Conservation (phyloP, 2,329 filamentous ascomycete genomes). For the Xylariaceae sp. region DNA sequence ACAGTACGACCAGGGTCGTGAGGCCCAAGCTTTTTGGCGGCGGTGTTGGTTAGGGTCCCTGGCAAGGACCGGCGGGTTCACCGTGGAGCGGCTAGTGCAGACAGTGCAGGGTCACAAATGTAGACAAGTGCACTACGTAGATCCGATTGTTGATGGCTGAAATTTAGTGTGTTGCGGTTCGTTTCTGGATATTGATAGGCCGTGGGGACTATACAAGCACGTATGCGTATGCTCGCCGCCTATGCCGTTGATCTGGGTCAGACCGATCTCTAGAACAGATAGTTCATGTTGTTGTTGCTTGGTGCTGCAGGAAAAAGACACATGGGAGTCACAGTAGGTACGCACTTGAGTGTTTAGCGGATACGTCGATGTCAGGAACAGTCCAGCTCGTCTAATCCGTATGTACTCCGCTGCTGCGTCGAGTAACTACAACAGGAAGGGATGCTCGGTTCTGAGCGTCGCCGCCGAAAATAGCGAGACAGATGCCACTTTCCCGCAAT, state of each 20-base stretch:
- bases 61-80: constrained; percentile 18
- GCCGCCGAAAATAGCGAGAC: background rate
- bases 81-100: constrained; percentile 24
- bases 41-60: constrained; percentile 19
- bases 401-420: background rate
- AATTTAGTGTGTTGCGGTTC: background rate
- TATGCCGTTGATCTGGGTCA: constrained; percentile 13
- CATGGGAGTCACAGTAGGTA: constrained; percentile 8
- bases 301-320: constrained; percentile 15
- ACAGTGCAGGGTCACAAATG: constrained; percentile 15
- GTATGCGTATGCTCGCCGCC: constrained; percentile 8
- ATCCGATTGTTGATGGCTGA: constrained; percentile 19
- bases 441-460: constrained; percentile 6
- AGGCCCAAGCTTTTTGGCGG: constrained; percentile 26
- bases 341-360: constrained; percentile 3
- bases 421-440: constrained; percentile 10
- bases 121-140: constrained; percentile 22
- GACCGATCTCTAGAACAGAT: constrained; percentile 7
- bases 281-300: background rate
- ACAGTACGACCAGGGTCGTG: constrained; percentile 9
- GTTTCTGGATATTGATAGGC: constrained; percentile 2
- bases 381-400: constrained; percentile 3
- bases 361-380: constrained; percentile 12
- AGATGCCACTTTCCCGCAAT: constrained; percentile 1
- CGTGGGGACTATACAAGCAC: constrained; percentile 3